A percentile compares a stretch with the other conserved stretches of the same genome.
Conservation (phyloP, 176 grass and related monocot species). For the Miscanthus lutarioriparius region DNA sequence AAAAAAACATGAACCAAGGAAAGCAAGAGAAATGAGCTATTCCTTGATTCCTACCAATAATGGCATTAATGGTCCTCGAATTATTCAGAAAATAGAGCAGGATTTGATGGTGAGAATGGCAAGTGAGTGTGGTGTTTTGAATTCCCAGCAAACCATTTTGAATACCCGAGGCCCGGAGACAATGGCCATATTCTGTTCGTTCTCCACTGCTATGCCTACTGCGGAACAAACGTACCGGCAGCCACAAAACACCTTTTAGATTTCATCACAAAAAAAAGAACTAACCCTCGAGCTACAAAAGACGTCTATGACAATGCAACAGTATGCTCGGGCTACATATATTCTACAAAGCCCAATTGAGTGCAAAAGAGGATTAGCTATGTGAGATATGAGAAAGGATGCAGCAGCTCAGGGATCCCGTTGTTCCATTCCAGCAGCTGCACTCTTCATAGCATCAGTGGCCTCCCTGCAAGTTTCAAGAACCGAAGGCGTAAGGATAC, state of each 20-base stretch:
- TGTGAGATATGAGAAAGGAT: background rate
- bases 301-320: background rate
- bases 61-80: too few relatives aligned
- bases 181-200: too few relatives aligned
- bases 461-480: background rate
- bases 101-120: too few relatives aligned
- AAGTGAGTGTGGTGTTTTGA: too few relatives aligned
- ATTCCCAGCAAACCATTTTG: too few relatives aligned
- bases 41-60: too few relatives aligned
- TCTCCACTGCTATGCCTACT: too few relatives aligned
- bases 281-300: background rate
- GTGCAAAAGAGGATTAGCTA: background rate
- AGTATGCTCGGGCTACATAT: background rate
- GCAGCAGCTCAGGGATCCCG: background rate
- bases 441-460: background rate
- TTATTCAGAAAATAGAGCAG: too few relatives aligned
- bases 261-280: background rate
- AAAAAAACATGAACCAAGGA: too few relatives aligned
- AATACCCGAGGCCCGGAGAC: too few relatives aligned
- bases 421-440: background rate
- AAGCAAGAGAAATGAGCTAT: too few relatives aligned
- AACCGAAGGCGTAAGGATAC: background rate
- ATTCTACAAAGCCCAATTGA: background rate
- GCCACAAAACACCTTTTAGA: background rate
- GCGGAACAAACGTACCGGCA: too few relatives aligned